These are phyloP conservation scores for Kluyveromyces nonfermentans DNA, from an alignment of 805 yeast species.

Conservation along the genomic window DNA sequence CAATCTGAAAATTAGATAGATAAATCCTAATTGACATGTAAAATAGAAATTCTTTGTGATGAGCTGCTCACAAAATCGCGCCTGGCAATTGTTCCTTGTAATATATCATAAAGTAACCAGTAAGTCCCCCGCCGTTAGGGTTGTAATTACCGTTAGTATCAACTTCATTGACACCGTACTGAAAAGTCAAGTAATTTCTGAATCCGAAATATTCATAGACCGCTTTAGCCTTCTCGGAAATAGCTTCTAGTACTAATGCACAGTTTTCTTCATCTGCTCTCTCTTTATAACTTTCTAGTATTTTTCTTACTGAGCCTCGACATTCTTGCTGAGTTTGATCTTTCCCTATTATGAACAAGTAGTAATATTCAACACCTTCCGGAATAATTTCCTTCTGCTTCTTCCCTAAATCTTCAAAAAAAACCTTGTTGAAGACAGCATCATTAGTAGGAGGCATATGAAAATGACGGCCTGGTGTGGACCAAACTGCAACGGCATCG, in stretches of 20 bases:
- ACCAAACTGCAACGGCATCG: conserved; percentile 28
- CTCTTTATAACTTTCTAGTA: conserved; percentile 21
- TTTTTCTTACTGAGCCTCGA: conserved; percentile 27
- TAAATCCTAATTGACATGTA: neutral
- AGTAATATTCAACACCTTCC: conserved; percentile 21
- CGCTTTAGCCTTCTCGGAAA: conserved; percentile 23
- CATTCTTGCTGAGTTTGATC: conserved; percentile 20
- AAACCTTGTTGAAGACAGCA: conserved; percentile 21
- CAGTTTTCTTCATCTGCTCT: conserved; percentile 24
- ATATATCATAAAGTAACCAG: conserved; percentile 26
- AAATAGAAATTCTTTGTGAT: neutral
- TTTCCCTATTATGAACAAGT: conserved; percentile 28
- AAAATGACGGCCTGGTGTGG: conserved; percentile 19
- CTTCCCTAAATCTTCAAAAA: conserved; percentile 17
- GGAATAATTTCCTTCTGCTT: conserved; percentile 21
- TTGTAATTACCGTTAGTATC: conserved; percentile 21
- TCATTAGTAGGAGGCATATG: conserved; percentile 22
- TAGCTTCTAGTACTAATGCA: conserved; percentile 30
- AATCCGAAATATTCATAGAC: conserved; percentile 31
- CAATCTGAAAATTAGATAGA: neutral
- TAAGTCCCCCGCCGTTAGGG: conserved; percentile 26
- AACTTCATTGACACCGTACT: conserved; percentile 27
- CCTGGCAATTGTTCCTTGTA: conserved; percentile 19
- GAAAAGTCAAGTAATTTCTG: conserved; percentile 19
- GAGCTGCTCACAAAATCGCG: neutral